Base-by-base conservation (phyloP, 1,284 basidiomycete species). In the Rhodofomes roseus region DNA sequence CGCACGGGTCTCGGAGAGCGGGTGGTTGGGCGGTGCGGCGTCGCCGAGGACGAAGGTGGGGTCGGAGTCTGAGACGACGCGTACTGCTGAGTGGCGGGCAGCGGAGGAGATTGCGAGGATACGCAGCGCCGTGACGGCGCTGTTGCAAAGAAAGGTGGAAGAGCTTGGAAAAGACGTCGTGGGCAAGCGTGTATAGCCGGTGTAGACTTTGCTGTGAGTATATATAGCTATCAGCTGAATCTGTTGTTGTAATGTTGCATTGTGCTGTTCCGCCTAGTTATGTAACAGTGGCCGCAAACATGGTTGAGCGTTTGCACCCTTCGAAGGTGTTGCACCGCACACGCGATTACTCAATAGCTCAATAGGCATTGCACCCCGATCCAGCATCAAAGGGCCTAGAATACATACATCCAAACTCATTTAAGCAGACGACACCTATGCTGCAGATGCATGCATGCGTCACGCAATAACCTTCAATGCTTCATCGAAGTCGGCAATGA, bases 401-500 rank as follows among this genome's bases (percentile, higher is more conserved):
- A n/a, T n/a, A 20, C 20, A 20, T n/a, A 20, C 1, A 41, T 20
- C 18, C 8, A 4, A 4, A 34, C 11, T 34, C 31, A 34, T 5
- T 4, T 34, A 34, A 4, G 4, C 11, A 34, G 31, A 34, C 11
- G 31, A 4, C 31, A 11, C 31, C 31, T 34, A 34, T 34, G 31
- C 31, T 34, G 31, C 31, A 34, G 11, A 4, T 5, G 11, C 5
- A 5, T 34, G 31, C 31, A 34, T 5, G 11, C 31, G 31, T 34
- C 31, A 34, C 4, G 31, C 31, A 34, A 34, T 34, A 11, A 59
- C 61, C 53, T 68, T 70, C 22, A 85, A 75, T 6, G 86, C 86
- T 60, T 82, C 80, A 63, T 87, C 84, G 70, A 95, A 93, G 73
- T 95, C 93, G 12, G 89, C 90, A 65, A 93, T 89, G 70, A 94